Evolutionary conservation across 2,329 filamentous ascomycete species (phyloP), one percentile per base, ranked within the genome.

Genomic region (Trichoderma koningii): DNA sequence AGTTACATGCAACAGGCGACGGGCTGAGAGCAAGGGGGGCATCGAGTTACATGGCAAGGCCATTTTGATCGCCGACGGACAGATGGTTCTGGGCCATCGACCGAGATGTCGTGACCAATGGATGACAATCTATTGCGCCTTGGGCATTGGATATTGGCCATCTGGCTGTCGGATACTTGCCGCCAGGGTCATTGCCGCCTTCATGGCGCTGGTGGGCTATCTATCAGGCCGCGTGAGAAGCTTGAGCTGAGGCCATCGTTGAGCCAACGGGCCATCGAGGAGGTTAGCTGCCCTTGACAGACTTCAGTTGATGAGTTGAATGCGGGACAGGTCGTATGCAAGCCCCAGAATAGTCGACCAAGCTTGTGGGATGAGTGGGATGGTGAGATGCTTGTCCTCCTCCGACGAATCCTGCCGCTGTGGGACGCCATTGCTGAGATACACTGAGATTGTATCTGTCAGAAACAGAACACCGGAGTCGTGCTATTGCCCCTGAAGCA

Each of bases 1-100:
- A 38, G 34, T 38, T 53, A 55, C 60, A 62, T 51, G 9, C 57
- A 48, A n/a, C 34, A 14, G 50, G 45, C 41, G 23, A 34, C 53
- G 60, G 50, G 50, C 50, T 63, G 60, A 47, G 30, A 34, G 50
- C 50, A 55, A 47, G 41, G 57, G 57, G 28, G 56, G 21, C 30
- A 6, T 53, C 53, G 38, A 38, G 34, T 12, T 14, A 10, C 34
- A 38, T 14, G 34, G 41, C 28, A 53, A 26, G 19, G 41, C 60
- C 34, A 5, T 38, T 63, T 41, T 47, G 48, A 47, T 38, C 48
- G 50, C 41, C 50, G 41, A 55, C 50, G 23, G 7, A n/a, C 21
- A 34, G 23, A 38, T 5, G 14, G 34, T 14, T 47, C 50, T 63
- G 50, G 50, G 34, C 59, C 59, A 23, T 44, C 23, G 59, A 34